Evolutionary conservation across 176 grass and related monocot species (phyloP), one percentile per base, ranked within the genome.

Genomic region (Cenchrus fungigraminus): DNA sequence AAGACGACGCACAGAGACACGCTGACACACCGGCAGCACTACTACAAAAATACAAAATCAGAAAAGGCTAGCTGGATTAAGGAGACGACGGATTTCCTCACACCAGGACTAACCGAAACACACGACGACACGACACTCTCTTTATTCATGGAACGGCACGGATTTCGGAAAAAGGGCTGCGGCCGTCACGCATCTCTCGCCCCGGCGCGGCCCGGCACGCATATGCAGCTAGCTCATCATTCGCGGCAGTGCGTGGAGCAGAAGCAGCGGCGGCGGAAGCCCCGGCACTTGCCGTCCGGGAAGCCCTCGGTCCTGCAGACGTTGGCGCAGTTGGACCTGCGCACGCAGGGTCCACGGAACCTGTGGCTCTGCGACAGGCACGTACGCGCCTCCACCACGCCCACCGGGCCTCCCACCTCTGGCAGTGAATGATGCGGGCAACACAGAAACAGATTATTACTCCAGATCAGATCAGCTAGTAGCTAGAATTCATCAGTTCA

Each of bases 281-380:
- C 88, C 4, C 86, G 81, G 84, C 92, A 97, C 59, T n/a, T 73
- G 61, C 95, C 92, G 71, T 54, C 86, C 2, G 29, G 28, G 90
- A 97, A 97, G 15, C 95, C 95, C 89, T 97, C 95, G 8, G 88
- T 94, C 64, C 16, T 56, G 86, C 92, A 97, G 45, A 97, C 88
- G 65, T 82, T 92, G 54, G 86, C 92, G 77, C 95, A 94, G 86
- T 94, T 94, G 67, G 6, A 37, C 0, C 17, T 0, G 58, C 81
- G 83, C 29, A 91, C 60, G 90, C 95, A 97, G 4, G 84, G 25
- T 9, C 95, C 95, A 57, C 73, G 83, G 88, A 91, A 94, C 78
- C 65, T 83, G 88, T 92, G 84, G 88, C 95, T 94, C 77, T 89
- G 58, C 37, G 95, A 89, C 76, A 89, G 70, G 86, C 95, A 94